Evolutionary conservation across 257 asterid genomes (phyloP).

Genomic region (Solanum gracilifrons): DNA sequence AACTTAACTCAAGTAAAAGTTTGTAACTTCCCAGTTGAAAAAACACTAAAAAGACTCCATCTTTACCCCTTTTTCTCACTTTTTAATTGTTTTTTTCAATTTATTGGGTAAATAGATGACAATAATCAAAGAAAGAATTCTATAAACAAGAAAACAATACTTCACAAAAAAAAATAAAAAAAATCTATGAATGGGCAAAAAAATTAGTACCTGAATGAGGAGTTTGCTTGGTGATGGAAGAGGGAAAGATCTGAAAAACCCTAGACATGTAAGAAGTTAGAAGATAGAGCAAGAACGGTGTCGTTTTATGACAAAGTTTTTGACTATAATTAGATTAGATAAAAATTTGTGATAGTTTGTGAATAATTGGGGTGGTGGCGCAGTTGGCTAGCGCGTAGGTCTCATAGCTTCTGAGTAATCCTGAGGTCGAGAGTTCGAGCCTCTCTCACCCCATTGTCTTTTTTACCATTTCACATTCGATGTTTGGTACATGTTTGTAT

Average conservation of each 20-base stretch:
- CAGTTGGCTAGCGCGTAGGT: constrained; percentile 99
- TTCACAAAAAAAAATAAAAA: not conserved
- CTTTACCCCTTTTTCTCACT: not conserved
- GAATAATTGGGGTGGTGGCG: constrained; percentile 67
- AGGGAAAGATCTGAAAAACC: not conserved
- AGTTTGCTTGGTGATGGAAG: not conserved
- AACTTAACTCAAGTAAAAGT: not conserved
- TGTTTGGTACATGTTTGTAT: not conserved
- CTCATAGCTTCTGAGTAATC: constrained; percentile 83
- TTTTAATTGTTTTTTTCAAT: not conserved
- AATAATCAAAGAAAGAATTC: not conserved
- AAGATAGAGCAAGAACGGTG: not conserved
- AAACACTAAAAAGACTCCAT: not conserved
- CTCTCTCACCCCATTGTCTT: constrained; percentile 65
- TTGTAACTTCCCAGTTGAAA: not conserved
- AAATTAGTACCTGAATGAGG: not conserved
- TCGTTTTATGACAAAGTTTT: not conserved
- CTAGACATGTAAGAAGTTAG: not conserved
- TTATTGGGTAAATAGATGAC: not conserved
- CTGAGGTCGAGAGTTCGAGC: constrained; percentile 98
- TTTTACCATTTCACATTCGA: not conserved
- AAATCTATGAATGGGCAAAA: not conserved
- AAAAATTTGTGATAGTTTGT: not conserved
- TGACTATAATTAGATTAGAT: no score
- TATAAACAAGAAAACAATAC: not conserved